Conservation (phyloP, 2,329 filamentous ascomycete genomes). For the Fusarium odoratissimum region DNA sequence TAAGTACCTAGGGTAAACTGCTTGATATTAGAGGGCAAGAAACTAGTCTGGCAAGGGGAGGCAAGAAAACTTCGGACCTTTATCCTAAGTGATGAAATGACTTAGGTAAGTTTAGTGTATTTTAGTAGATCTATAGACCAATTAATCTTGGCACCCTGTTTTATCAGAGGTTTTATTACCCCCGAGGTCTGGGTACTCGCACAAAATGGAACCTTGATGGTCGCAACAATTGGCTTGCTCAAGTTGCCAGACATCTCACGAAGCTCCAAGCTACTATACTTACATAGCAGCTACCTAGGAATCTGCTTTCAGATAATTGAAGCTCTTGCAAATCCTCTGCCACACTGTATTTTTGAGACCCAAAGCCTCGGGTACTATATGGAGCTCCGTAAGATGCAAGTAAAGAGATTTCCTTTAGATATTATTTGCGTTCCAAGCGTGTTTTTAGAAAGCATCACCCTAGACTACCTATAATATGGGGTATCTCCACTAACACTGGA, state of each 20-base stretch:
- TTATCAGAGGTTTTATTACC: not conserved
- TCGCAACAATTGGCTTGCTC: not conserved
- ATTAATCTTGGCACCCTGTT: not conserved
- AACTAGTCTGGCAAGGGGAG: not conserved
- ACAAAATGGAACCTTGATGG: slow-evolving; percentile 10
- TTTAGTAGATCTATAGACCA: not conserved
- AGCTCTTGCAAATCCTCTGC: no score
- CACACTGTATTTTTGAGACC: rapidly evolving
- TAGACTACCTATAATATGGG: not conserved
- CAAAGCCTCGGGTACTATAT: not conserved
- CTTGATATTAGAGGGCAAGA: not conserved
- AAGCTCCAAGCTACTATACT: not conserved
- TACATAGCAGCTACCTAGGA: not conserved
- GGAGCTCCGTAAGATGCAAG: not conserved
- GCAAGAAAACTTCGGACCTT: not conserved
- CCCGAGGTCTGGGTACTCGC: not conserved
- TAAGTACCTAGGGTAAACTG: not conserved
- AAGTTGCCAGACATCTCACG: not conserved
- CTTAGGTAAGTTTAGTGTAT: not conserved
- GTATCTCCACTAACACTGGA: slow-evolving; percentile 7
- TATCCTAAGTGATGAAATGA: not conserved
- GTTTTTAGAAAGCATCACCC: not conserved
- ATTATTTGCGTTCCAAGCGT: not conserved
- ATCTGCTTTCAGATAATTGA: not conserved
- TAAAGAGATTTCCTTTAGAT: not conserved